Evolutionary conservation across 2,329 filamentous ascomycete species (phyloP), one percentile per base, ranked within the genome.

Genomic region (Penicillium sp.): DNA sequence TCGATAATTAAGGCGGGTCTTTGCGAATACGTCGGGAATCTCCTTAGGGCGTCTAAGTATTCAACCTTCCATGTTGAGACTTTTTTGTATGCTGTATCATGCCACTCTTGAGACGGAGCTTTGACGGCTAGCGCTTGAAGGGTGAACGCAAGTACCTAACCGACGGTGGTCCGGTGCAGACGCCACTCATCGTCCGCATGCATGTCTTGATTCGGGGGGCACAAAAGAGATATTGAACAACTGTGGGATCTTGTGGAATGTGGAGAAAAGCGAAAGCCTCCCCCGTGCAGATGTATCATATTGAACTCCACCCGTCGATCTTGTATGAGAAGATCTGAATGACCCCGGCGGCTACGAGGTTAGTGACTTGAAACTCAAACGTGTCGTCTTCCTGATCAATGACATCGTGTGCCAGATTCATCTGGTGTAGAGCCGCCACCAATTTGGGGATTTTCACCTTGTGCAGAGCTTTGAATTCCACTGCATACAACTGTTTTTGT

Each of bases 321-420:
- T 69, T 70, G 36, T 68, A 66, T 27, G 56, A 65, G 48, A 67
- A 70, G 35, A 68, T 54, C 33, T 68, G 56, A 45, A 61, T 66
- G 41, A 63, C 52, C 4, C 63, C 60, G 22, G 60, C 62, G n/a
- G 64, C 46, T 5, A 65, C 57, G 10, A 69, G 60, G 28, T 49
- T 18, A 18, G 53, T 63, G 8, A 63, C 52, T 56, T 64, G 46
- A 51, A 60, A 63, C 44, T 64, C 55, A 54, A 64, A 63, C 28
- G 54, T 61, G 16, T 64, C 55, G 1, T 53, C 59, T 25, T 67
- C 57, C 40, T 63, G 44, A 31, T 60, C 20, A 40, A 69, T 63
- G 13, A 67, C 45, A 50, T 66, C 60, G 13, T 51, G 53, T n/a
- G 35, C 57, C 36, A 61, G 55, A 18, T 67, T 48, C 10, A 64